Conservation (phyloP, 2,329 filamentous ascomycete genomes). For the Cyphellophora attinorum region DNA sequence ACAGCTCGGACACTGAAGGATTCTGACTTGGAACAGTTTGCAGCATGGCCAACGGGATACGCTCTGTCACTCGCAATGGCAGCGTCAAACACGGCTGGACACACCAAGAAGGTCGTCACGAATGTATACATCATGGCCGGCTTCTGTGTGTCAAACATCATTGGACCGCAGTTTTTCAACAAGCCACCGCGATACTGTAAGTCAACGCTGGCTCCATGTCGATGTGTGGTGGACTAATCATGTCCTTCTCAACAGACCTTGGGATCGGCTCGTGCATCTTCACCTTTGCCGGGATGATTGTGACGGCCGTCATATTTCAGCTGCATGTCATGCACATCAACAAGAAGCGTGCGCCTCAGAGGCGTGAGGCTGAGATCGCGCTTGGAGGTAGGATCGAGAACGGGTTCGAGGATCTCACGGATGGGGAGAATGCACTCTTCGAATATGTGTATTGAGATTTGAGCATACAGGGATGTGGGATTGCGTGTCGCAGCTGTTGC, state of each 20-base stretch:
- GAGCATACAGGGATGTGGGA: neutral
- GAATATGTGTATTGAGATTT: conserved; percentile 18
- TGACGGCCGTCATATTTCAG: too few species aligned
- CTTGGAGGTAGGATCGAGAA: neutral
- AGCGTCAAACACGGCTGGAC: conserved; percentile 24
- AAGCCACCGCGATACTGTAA: conserved; percentile 31
- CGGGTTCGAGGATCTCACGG: neutral
- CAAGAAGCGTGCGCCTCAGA: too few species aligned
- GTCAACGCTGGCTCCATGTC: conserved; percentile 26
- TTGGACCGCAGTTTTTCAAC: conserved; percentile 33
- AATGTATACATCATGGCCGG: conserved; percentile 31
- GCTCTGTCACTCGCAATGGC: conserved; percentile 23
- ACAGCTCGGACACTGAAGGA: too few species aligned
- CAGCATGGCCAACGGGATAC: conserved; percentile 21
- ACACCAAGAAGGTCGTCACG: conserved; percentile 32
- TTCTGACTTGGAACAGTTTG: too few species aligned
- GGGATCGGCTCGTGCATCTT: too few species aligned
- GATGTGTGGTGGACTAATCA: conserved; percentile 23
- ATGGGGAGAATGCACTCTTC: conserved; percentile 8
- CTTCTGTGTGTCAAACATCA: conserved; percentile 31
- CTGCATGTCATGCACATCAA: too few species aligned
- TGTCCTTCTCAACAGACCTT: conserved; percentile 15
- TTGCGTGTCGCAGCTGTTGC: neutral
- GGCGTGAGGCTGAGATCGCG: neutral
- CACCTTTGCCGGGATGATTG: too few species aligned